Conservation (phyloP, 371 early-diverging fungal species). For the Conidiobolus incongruus region DNA sequence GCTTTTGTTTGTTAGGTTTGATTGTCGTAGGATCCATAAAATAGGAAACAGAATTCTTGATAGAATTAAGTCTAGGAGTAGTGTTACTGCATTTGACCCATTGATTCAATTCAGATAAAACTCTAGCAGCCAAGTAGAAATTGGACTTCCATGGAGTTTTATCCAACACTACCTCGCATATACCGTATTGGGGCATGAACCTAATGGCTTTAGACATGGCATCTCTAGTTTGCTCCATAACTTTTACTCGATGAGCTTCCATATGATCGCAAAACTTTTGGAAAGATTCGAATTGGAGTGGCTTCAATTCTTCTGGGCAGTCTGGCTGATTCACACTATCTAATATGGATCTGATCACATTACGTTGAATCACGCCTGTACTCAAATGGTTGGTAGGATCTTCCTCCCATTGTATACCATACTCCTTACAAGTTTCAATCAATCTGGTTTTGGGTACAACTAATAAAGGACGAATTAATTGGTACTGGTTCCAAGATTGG, state of each 20-base stretch:
- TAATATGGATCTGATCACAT: constrained; percentile 4
- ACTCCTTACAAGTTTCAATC: constrained; percentile 4
- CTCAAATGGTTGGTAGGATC: constrained; percentile 6
- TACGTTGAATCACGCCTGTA: constrained; percentile 4
- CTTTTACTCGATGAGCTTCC: constrained; percentile 4
- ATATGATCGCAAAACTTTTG: constrained; percentile 1
- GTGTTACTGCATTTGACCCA: constrained; percentile 3
- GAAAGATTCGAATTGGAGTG: not conserved
- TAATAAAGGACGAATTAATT: constrained; percentile 1
- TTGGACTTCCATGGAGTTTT: constrained; percentile 3
- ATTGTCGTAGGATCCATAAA: not conserved
- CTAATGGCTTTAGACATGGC: not conserved
- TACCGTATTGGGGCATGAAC: constrained; percentile 2
- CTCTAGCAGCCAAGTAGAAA: constrained; percentile 1
- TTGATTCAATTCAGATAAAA: constrained; percentile 1
- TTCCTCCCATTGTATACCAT: constrained; percentile 5
- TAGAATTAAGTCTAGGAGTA: constrained; percentile 1
- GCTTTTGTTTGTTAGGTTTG: not conserved
- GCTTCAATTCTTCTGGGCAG: not conserved
- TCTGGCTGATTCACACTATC: not conserved
- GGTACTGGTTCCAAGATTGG: not conserved
- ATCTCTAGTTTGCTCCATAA: constrained; percentile 1
- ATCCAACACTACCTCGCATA: not conserved
- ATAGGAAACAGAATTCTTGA: not conserved
- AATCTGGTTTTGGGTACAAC: constrained; percentile 2